Evolutionary conservation across 1,139 yeast species (phyloP).

Genomic region (Sugiyamaella xylanicola): DNA sequence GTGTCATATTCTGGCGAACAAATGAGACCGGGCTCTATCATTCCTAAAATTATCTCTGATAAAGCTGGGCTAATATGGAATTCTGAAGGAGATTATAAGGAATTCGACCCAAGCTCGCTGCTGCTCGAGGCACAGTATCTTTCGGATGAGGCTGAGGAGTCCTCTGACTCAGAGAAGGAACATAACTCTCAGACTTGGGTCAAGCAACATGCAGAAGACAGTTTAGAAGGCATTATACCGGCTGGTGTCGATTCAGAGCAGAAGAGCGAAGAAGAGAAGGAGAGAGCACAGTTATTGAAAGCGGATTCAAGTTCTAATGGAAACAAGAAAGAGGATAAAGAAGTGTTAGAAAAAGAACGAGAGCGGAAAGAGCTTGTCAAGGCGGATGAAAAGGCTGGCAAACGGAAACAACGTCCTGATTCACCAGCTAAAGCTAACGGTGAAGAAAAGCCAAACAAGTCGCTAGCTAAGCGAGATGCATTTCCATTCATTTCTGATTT

Average conservation of each 20-base stretch:
- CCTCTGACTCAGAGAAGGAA: neutral
- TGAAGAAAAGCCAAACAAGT: neutral
- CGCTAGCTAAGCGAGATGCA: neutral
- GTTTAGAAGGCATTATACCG: no score
- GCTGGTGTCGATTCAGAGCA: no score
- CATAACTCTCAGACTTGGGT: neutral
- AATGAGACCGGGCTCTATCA: constrained; percentile 53
- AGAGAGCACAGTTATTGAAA: constrained; percentile 20
- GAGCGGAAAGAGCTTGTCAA: neutral
- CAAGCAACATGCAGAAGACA: no score
- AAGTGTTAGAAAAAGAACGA: neutral
- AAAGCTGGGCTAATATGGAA: constrained; percentile 57
- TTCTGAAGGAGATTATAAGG: constrained; percentile 32
- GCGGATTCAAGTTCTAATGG: neutral
- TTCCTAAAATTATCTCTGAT: constrained; percentile 61
- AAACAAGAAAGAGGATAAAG: neutral
- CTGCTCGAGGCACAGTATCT: no score
- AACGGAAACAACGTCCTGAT: neutral
- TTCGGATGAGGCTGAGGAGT: constrained; percentile 1
- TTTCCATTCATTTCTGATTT: constrained; percentile 4
- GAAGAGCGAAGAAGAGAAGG: constrained; percentile 1
- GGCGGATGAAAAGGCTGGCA: neutral
- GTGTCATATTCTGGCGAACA: constrained; percentile 28
- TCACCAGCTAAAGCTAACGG: neutral
- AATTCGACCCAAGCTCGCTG: neutral